These are phyloP conservation scores for Zygoascus ofunaensis DNA, from an alignment of 805 yeast species.

Conservation along the genomic window DNA sequence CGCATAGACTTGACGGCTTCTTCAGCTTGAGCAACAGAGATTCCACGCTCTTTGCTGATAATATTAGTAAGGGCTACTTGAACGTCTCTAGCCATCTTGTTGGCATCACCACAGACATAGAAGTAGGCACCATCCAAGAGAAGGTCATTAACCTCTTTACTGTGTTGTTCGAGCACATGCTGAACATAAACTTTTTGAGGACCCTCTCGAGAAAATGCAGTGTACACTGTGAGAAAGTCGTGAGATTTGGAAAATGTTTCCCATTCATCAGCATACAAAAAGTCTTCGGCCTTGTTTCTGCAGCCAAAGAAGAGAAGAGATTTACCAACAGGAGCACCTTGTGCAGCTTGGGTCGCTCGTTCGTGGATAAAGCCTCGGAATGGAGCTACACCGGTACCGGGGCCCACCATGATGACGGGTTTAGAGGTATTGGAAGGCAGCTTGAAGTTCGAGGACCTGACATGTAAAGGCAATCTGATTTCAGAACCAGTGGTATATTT, in stretches of 20 bases:
- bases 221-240: conserved; percentile 42
- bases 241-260: conserved; percentile 7
- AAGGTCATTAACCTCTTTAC: conserved; percentile 42
- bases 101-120: conserved; percentile 96
- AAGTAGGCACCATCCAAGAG: conserved; percentile 67
- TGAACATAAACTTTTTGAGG: conserved; percentile 73
- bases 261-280: conserved; percentile 87
- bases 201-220: conserved; percentile 80
- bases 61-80: conserved; percentile 59
- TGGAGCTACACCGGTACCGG: conserved; percentile 99
- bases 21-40: conserved; percentile 58
- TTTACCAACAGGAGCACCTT: conserved; percentile 54
- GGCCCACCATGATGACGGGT: conserved; percentile 90
- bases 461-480: conserved; percentile 72
- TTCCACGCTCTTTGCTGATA: conserved; percentile 51
- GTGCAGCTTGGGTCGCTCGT: conserved; percentile 49
- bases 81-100: conserved; percentile 91
- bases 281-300: conserved; percentile 71
- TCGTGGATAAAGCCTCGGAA: conserved; percentile 93
- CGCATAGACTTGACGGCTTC: conserved; percentile 71
- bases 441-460: conserved; percentile 91
- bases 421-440: conserved; percentile 75
- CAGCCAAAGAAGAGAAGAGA: conserved; percentile 80
- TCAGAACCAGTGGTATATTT: conserved; percentile 33
- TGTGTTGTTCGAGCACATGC: conserved; percentile 49